These are phyloP conservation scores for Xerophyta viscosa DNA, from an alignment of 106 monocot genomes.

Conservation along the genomic window DNA sequence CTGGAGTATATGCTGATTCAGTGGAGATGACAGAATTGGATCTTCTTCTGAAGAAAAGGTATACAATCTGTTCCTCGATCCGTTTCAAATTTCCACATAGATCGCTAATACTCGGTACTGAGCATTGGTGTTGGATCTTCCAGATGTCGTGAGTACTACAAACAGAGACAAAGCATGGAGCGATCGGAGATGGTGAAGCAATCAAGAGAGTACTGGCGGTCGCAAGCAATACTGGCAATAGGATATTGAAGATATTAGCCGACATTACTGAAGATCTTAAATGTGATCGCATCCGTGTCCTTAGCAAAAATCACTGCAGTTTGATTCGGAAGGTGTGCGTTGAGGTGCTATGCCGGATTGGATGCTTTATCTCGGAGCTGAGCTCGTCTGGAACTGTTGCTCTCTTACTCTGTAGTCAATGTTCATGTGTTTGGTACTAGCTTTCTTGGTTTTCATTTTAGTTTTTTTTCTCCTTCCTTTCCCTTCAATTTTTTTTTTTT, in stretches of 20 bases:
- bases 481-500: too few relatives aligned
- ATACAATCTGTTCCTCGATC: background rate
- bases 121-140: background rate
- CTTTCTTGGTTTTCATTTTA: too few relatives aligned
- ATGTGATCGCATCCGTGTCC: too few relatives aligned
- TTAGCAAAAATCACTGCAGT: too few relatives aligned
- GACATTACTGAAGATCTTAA: too few relatives aligned
- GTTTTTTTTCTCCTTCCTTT: too few relatives aligned
- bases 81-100: background rate
- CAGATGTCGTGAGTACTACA: conserved; percentile 62
- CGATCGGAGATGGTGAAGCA: conserved; percentile 62
- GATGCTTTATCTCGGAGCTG: too few relatives aligned
- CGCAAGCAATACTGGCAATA: conserved; percentile 36
- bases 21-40: conserved; percentile 63
- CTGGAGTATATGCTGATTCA: conserved; percentile 37
- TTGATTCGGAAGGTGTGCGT: too few relatives aligned
- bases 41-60: conserved; percentile 62
- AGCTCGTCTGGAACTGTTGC: too few relatives aligned
- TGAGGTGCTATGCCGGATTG: too few relatives aligned
- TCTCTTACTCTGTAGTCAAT: too few relatives aligned
- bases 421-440: too few relatives aligned
- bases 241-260: conserved; percentile 18
- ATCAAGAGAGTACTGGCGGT: conserved; percentile 51
- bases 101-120: background rate
- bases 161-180: conserved; percentile 48